Base-by-base conservation (phyloP, 202 grass and related monocot species). In the Setaria viridis region DNA sequence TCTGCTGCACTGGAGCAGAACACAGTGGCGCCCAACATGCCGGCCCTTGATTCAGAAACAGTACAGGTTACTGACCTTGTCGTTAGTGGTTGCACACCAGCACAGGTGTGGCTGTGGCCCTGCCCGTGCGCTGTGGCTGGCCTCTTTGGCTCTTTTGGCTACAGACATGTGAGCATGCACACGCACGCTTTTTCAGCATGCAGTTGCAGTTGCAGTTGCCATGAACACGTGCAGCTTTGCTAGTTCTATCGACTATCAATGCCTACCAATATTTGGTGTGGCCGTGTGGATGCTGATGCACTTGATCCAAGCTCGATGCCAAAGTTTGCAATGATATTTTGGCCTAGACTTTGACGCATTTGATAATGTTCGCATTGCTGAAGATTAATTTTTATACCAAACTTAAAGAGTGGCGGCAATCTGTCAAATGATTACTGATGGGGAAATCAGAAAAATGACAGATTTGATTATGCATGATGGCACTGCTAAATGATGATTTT, bases 41-140 rank as follows among this genome's bases (percentile, higher is more conserved):
- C 14, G 35, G 80, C 72, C 11, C 56, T 62, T 46, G 65, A 82
- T 70, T 77, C 69, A 79, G 74, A 65, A 41, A 41, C 39, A 41
- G 39, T 39, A 67, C 86, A 57, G 74, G 39, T 59, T 79, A 17
- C 72, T 33, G 55, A 6, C n/a, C 42, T 72, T 74, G 58, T 69
- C 80, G 56, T 57, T 72, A 7, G 65, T 13, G 11, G 35, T 29
- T 34, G 65, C 66, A 46, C 66, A 46, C 43, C 9, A 9, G 43
- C 43, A 46, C 43, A 46, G 43, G 43, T 46, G 43, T 46, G 39
- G 39, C 39, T 41, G 39, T 41, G 39, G 43, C 43, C 43, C 43
- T 45, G 43, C 43, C 43, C 43, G 43, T 45, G 43, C 8, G 43
- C 21, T 6, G 21, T 21, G n/a, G 0, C 37, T 41, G 39, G 39